Base-by-base conservation (phyloP, 78 protist genomes). In the Chrysochromulina tobinii region DNA sequence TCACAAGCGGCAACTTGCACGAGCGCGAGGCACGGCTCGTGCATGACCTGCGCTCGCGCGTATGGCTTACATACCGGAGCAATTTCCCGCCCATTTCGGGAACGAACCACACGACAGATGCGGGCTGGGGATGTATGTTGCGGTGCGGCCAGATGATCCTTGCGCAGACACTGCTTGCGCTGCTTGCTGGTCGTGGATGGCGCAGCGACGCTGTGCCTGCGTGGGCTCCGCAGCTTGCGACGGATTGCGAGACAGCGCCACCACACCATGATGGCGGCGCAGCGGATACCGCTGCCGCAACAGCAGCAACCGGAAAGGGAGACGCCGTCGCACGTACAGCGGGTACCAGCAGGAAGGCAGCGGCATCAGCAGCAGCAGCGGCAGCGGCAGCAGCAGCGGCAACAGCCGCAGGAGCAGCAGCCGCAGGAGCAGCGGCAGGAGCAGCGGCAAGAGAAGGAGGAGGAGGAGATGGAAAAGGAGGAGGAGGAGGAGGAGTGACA, bases 41-140 rank as follows among this genome's bases (percentile, higher is more conserved):
- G 38, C 38, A 38, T 38, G 38, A 38, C 38, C 38, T 88, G 58
- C 72, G 61, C 25, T 14, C 86, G 25, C 61, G 51, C 58, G 18
- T 73, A 0, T 89, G 91, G 91, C 59, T 89, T 21, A 58, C 91
- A 21, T 89, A 89, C 59, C 66, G 91, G 21, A 0, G 7, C 51
- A 1, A 8, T 0, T n/a, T 61, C 12, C 20, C 55, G 1, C 88
- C 61, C 57, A 59, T 72, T 77, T 51, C 79, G 54, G 51, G 23
- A 3, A 69, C 79, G 14, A 18, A 2, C 4, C 27, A n/a, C 79
- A 58, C 68, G 57, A 25, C 73, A 11, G 93, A 91, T 51, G 91
- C 72, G 8, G 93, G 93, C 18, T 91, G 93, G 93, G 93, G 93
- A 11, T 91, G 93, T 75, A 86, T 86, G 90, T 68, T 91, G 85